Percentiles rank a stretch among this genome's conserved stretches.
Evolutionary conservation across 2,329 filamentous ascomycete genomes (phyloP).

Genomic region (Xylariaceae sp.): DNA sequence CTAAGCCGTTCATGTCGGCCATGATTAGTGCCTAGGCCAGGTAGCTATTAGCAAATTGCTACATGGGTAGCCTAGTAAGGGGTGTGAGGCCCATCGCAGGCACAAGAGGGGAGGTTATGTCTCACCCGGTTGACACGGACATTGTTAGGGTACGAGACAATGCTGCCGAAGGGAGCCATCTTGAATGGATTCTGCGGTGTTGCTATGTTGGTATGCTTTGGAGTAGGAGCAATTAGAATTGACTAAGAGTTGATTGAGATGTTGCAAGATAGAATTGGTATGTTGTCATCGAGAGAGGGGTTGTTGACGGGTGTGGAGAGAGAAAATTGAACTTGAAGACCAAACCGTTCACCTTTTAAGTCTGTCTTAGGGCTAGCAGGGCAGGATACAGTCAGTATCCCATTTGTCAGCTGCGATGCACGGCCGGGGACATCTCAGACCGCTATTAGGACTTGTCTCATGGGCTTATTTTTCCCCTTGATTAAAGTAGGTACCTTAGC

Average conservation of each 20-base stretch:
- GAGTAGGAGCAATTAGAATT: background rate
- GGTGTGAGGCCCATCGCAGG: no score
- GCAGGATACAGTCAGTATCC: background rate
- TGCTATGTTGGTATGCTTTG: background rate
- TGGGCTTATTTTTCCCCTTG: background rate
- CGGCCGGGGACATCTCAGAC: background rate
- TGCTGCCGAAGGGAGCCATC: slow-evolving; percentile 51
- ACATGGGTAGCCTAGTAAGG: no score
- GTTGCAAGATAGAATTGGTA: slow-evolving; percentile 11
- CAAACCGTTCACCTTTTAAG: slow-evolving; percentile 8
- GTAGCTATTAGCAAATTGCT: slow-evolving; percentile 19
- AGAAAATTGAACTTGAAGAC: background rate
- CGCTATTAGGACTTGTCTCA: no score
- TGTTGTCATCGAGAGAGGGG: slow-evolving; percentile 23
- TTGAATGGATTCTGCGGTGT: slow-evolving; percentile 22
- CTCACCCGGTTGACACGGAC: slow-evolving; percentile 47
- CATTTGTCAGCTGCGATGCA: slow-evolving; percentile 17
- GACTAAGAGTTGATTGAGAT: background rate
- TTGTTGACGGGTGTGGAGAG: no score
- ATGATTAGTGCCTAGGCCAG: slow-evolving; percentile 42
- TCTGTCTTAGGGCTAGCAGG: background rate
- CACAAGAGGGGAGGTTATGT: background rate
- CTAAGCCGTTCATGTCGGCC: slow-evolving; percentile 49
- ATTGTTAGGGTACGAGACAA: slow-evolving; percentile 48
- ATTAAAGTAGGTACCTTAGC: no score